A percentile compares a stretch with the other conserved stretches of the same genome.
These are phyloP conservation scores for Pseudozyma thailandica DNA, from an alignment of 1,284 basidiomycete species.

Conservation along the genomic window DNA sequence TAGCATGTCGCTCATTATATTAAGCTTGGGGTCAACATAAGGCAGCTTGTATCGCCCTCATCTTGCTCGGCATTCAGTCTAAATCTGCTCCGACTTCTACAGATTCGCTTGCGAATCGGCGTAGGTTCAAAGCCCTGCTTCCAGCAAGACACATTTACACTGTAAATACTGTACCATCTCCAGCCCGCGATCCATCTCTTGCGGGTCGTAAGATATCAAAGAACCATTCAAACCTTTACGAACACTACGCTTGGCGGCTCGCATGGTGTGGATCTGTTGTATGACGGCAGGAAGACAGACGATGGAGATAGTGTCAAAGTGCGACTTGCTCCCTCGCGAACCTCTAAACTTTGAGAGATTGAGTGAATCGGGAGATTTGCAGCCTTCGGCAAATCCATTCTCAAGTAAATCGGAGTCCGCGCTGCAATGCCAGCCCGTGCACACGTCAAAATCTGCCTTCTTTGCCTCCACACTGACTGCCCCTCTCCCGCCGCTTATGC, in stretches of 20 bases:
- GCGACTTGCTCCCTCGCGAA: too few relatives aligned
- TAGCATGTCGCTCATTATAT: neutral
- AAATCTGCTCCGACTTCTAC: too few relatives aligned
- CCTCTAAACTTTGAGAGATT: too few relatives aligned
- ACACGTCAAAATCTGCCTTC: conserved; percentile 8
- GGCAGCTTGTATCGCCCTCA: too few relatives aligned
- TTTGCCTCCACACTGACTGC: conserved; percentile 19
- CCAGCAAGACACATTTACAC: too few relatives aligned
- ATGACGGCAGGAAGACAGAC: neutral
- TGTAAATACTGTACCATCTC: conserved; percentile 8
- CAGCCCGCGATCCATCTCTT: neutral
- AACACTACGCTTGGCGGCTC: too few relatives aligned
- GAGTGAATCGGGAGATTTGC: conserved; percentile 12
- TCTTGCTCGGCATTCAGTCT: too few relatives aligned
- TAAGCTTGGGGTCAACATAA: neutral
- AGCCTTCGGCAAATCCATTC: too few relatives aligned
- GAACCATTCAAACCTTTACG: neutral
- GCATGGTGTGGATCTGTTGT: too few relatives aligned
- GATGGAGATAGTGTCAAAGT: too few relatives aligned
- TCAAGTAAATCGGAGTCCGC: neutral
- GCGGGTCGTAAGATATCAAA: neutral
- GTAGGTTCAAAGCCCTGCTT: too few relatives aligned
- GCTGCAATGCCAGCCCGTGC: conserved; percentile 3
- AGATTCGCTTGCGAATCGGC: too few relatives aligned
- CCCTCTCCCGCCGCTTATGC: conserved; percentile 5